Base-by-base conservation (phyloP, 768 basidiomycete species). In the Mycena rebaudengoi region DNA sequence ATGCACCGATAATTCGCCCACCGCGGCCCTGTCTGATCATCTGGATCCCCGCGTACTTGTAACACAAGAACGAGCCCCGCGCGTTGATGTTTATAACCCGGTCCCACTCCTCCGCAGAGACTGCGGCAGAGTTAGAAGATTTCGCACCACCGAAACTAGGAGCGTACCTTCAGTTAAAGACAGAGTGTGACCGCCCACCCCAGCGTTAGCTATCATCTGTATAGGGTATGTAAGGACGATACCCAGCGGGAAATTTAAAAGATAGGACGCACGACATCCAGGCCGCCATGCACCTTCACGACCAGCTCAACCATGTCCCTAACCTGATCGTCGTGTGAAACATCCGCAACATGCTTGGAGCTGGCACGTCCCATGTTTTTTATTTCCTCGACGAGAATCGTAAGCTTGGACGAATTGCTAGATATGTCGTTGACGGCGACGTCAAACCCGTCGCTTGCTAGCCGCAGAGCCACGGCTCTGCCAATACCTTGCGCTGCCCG, bases 21-120 rank as follows among this genome's bases (percentile, higher is more conserved):
- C 81, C 81, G 21, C 72, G 70, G 2, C 78, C 79, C 68, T 81
- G 80, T 20, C 69, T 68, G 45, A 82, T 74, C 81, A 82, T 81
- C 41, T 74, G 74, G 20, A 70, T 62, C 7, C 74, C 81, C 14
- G 79, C 79, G 56, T 74, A 71, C 52, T 77, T 76, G 67, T 79
- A 81, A 61, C 77, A 78, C 5, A 80, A 67, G 35, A 80, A 74
- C 1, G 73, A 67, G 1, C 79, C 74, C 5, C 73, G 72, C n/a
- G 67, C 68, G 64, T 81, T 81, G 64, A 73, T 62, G 12, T 49
- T 44, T 62, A 78, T 71, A 6, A 70, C 43, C 1, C 46, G 45
- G 28, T 75, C 76, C 55, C 70, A 74, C 26, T 75, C 64, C 14
- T 73, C 70, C 5, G 62, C 21, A 7, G 62, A 39, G 5, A 67